Conservation (phyloP, 441 rosid genomes). For the Corymbia calophylla region DNA sequence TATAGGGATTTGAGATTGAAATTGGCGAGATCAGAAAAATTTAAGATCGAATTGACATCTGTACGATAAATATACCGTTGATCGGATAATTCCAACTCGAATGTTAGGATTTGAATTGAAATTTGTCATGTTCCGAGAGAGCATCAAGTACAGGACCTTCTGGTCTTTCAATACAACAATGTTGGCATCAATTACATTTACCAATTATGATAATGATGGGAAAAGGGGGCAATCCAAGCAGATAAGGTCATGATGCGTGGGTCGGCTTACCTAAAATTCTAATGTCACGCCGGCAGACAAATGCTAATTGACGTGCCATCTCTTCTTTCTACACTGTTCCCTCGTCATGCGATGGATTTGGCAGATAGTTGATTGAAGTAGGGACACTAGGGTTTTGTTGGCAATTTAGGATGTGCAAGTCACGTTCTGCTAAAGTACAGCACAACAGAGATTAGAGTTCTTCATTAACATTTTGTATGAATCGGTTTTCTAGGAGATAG, state of each 20-base stretch:
- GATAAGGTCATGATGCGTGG: background rate
- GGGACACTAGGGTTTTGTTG: background rate
- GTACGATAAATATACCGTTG: accelerated
- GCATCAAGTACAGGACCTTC: background rate
- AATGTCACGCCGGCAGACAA: background rate
- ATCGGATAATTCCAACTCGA: background rate
- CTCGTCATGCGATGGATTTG: background rate
- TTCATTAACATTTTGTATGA: background rate
- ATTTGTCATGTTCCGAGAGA: background rate
- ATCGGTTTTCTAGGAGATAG: background rate
- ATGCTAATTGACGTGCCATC: background rate
- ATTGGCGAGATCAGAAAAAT: accelerated
- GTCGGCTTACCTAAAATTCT: background rate
- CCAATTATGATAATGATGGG: background rate
- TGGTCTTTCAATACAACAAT: background rate
- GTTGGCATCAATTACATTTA: background rate
- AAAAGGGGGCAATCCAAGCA: too few species aligned
- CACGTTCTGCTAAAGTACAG: background rate
- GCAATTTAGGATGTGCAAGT: background rate
- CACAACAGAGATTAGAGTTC: background rate
- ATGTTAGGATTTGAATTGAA: background rate
- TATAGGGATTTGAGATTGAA: too few species aligned
- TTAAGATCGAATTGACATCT: accelerated
- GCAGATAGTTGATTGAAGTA: background rate
- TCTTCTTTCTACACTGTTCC: background rate